Evolutionary conservation across 768 basidiomycete genomes (phyloP).

Genomic region (Lactarius sp.): DNA sequence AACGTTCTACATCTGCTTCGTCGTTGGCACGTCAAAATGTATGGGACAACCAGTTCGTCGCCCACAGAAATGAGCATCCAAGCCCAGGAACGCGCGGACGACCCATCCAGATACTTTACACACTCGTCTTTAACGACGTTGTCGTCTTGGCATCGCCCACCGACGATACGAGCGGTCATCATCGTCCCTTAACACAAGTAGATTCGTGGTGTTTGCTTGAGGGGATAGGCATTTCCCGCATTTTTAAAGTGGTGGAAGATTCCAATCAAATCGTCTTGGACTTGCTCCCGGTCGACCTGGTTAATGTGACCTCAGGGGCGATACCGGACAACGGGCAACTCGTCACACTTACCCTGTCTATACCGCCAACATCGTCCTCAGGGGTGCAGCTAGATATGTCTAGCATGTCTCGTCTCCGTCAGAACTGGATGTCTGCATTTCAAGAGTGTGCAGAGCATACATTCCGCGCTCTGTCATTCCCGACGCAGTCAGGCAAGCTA

Average conservation of each 20-base stretch:
- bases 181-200: constrained; percentile 27
- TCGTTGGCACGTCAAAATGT: not conserved
- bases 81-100: constrained; percentile 1
- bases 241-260: constrained; percentile 46
- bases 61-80: not conserved
- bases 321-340: constrained; percentile 34
- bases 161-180: constrained; percentile 15
- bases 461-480: constrained; percentile 40
- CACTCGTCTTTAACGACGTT: constrained; percentile 64
- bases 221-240: constrained; percentile 42
- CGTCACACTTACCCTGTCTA: constrained; percentile 35
- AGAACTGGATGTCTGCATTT: constrained; percentile 50
- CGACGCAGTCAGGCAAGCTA: constrained; percentile 31
- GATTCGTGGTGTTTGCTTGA: constrained; percentile 42
- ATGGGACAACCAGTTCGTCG: constrained; percentile 13
- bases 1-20: constrained; percentile 4
- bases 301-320: constrained; percentile 38
- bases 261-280: constrained; percentile 40
- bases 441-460: constrained; percentile 49
- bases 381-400: constrained; percentile 35
- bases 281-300: constrained; percentile 42
- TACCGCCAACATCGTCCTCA: constrained; percentile 25
- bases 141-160: constrained; percentile 50
- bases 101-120: constrained; percentile 19
- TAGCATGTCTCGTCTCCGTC: constrained; percentile 27